Evolutionary conservation across 2,329 filamentous ascomycete species (phyloP), one percentile per base, ranked within the genome.

Genomic region (Talaromyces verruculosus): DNA sequence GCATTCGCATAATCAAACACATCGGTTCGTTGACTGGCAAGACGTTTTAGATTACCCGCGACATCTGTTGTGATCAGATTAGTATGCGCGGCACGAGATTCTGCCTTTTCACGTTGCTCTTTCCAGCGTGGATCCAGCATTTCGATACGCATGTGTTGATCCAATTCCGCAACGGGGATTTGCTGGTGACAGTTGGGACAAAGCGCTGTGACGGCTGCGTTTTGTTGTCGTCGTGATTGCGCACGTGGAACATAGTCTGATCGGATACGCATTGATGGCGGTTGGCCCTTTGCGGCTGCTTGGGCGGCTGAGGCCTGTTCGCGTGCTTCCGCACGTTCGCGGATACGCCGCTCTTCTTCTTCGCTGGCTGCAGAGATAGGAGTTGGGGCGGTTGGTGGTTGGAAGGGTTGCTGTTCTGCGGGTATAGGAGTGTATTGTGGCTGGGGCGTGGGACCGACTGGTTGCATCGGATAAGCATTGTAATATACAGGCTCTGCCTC

Each of bases 121-220:
- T 96, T 96, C 93, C 94, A 98, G 67, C 91, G 87, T 0, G 94
- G 94, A 76, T 98, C 94, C 67, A 97, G 86, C 57, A 97, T 85
- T 79, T 98, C 94, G 75, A 98, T 97, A 78, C 91, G 88, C 87
- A 98, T 94, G 75, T 98, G 94, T 69, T 94, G 89, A 67, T 95
- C 91, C 70, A 97, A 85, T 80, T 98, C 94, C 72, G 90, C 88
- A 72, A 91, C 87, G 7, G 93, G 92, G 67, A 97, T 93, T 71
- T 91, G 88, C 80, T 96, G 92, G 72, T 91, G 90, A 84, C 95
- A 98, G 79, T 97, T 97, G 65, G 93, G 93, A 77, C 94, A 98
- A 65, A 96, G 83, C 3, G 89, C 90, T 43, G 74, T 80, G 41
- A 75, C 72, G 76, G 89, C 91, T 69, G 88, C 84, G 63, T 84